These are phyloP conservation scores for Immersiporthe knoxdaviesiana DNA, from an alignment of 2,329 filamentous ascomycete genomes.

Conservation along the genomic window DNA sequence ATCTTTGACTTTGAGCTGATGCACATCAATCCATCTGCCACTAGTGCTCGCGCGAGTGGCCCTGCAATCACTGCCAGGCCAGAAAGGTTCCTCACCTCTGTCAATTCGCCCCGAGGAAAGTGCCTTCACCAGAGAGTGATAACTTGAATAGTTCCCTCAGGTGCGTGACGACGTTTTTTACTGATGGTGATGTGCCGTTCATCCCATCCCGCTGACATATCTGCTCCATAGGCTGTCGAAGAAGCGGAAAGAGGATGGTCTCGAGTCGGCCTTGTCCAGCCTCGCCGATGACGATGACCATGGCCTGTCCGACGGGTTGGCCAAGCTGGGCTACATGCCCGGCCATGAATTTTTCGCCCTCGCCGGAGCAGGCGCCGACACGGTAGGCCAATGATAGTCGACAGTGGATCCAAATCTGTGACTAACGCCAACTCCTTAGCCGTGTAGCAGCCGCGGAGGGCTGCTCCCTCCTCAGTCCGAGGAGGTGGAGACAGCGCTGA, in stretches of 20 bases:
- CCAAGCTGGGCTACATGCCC: slow-evolving; percentile 30
- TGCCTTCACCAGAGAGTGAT: slow-evolving; percentile 28
- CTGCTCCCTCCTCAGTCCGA: slow-evolving; percentile 31
- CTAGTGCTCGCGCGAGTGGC: slow-evolving; percentile 54
- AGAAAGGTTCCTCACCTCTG: slow-evolving; percentile 53
- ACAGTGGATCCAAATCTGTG: not conserved
- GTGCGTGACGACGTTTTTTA: slow-evolving; percentile 5
- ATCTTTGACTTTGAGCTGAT: slow-evolving; percentile 11
- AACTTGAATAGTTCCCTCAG: slow-evolving; percentile 13
- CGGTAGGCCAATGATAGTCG: slow-evolving; percentile 28
- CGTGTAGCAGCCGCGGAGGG: slow-evolving; percentile 24
- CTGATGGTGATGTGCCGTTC: not conserved
- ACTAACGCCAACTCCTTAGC: slow-evolving; percentile 20
- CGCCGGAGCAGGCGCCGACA: not conserved
- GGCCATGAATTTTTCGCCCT: slow-evolving; percentile 26
- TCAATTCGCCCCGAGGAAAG: slow-evolving; percentile 45
- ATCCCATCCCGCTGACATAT: not conserved
- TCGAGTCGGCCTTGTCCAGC: slow-evolving; percentile 27
- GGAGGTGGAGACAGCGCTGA: slow-evolving; percentile 40
- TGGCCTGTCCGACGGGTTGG: slow-evolving; percentile 26
- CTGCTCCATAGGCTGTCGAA: slow-evolving; percentile 29
- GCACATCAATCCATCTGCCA: not conserved
- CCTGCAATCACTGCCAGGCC: slow-evolving; percentile 53
- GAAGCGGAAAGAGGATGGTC: slow-evolving; percentile 33
- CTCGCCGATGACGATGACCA: slow-evolving; percentile 23